phyloP scores from a whole-genome alignment of 305 asterid species.

The Plantago coronopus region DNA sequence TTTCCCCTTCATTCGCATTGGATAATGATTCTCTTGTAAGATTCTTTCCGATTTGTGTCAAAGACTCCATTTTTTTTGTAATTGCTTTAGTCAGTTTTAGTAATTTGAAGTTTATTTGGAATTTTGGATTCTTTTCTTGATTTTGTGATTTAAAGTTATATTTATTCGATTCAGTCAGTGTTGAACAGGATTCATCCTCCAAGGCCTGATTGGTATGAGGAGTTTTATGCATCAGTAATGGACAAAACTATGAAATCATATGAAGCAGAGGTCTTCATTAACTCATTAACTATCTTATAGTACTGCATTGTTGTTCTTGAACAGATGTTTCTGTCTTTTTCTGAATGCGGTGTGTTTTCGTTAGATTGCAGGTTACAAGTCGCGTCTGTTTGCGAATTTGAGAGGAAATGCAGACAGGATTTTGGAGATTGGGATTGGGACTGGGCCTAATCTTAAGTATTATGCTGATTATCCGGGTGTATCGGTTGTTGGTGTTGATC shows the following conservation, averaged over 20 bases:
- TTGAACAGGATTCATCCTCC: slow-evolving; percentile 73
- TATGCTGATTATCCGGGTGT: slow-evolving; percentile 48
- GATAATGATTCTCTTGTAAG: slow-evolving; percentile 43
- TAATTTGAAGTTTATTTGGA: no score
- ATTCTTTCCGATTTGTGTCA: slow-evolving; percentile 14
- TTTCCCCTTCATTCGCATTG: slow-evolving; percentile 42
- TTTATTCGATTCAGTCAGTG: slow-evolving; percentile 41
- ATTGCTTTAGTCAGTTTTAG: no score
- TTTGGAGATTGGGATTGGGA: slow-evolving; percentile 88
- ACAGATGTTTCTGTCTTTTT: not conserved
- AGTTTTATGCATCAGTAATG: slow-evolving; percentile 67
- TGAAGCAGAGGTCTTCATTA: slow-evolving; percentile 62
- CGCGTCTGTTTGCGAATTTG: slow-evolving; percentile 56
- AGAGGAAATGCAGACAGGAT: slow-evolving; percentile 55
- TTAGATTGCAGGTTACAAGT: slow-evolving; percentile 79
- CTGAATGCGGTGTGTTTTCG: not conserved
- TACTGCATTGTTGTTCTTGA: not conserved
- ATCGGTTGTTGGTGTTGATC: slow-evolving; percentile 69
- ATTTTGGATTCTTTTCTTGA: no score
- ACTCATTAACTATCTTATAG: not conserved
- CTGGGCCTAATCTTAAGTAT: slow-evolving; percentile 86
- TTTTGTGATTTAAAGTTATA: no score
- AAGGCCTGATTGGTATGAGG: slow-evolving; percentile 92
- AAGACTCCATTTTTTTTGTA: not conserved
- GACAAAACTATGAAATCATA: slow-evolving; percentile 53